Evolutionary conservation across 1,284 basidiomycete genomes (phyloP).

Genomic region (Puccinia polysora): DNA sequence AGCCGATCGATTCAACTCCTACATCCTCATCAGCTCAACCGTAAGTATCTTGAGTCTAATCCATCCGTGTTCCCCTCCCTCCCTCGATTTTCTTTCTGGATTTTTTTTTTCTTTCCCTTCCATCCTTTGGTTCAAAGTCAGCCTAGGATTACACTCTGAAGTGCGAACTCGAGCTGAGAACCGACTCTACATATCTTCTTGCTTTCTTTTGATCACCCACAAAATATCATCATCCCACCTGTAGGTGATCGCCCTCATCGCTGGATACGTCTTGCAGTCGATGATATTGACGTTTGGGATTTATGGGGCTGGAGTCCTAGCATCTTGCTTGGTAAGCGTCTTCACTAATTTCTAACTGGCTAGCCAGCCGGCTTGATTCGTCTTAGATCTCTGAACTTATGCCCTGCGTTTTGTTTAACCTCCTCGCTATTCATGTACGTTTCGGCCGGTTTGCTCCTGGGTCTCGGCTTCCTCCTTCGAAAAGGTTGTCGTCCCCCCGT

Average conservation of each 20-base stretch:
- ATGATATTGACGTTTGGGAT: too few species aligned
- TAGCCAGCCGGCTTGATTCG: too few species aligned
- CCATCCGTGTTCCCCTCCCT: neutral
- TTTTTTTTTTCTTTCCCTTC: neutral
- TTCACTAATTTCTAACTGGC: neutral
- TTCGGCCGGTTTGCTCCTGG: too few species aligned
- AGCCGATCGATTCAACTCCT: neutral
- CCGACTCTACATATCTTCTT: too few species aligned
- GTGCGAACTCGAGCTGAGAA: too few species aligned
- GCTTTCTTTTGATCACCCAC: too few species aligned
- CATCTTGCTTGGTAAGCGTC: neutral
- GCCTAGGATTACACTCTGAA: neutral
- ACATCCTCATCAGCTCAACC: neutral
- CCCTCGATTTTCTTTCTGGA: too few species aligned
- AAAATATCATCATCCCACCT: too few species aligned
- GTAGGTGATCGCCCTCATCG: too few species aligned
- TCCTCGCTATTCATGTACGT: too few species aligned
- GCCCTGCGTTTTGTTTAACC: neutral
- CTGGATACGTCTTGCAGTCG: too few species aligned
- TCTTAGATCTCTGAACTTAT: neutral
- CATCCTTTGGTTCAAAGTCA: neutral
- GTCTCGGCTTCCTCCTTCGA: too few species aligned
- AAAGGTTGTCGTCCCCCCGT: slow-evolving; percentile 16
- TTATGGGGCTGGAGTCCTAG: neutral
- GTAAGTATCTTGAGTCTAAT: neutral